Evolutionary conservation across 139 green algal species (phyloP), one percentile per base, ranked within the genome.

Genomic region (Edaphochlamys debaryana): DNA sequence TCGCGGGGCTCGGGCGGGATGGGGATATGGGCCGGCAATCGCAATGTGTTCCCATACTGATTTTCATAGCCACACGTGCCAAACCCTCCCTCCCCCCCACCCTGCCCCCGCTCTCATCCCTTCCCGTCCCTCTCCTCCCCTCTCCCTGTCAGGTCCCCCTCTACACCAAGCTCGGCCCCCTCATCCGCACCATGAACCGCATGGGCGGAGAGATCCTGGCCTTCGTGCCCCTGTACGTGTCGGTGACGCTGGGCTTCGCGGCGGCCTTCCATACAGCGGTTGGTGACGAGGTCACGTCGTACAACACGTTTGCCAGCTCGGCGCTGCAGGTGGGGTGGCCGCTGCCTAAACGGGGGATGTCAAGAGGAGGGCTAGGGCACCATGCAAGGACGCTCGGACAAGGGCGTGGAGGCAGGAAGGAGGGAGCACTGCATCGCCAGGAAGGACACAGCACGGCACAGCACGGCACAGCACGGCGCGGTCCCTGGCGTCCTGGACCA

Each of bases 161-260:
- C 40, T 78, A 77, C 67, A 50, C 48, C 48, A 64, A 62, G 36
- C 64, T 84, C 37, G 79, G 79, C 4, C 79, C 79, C n/a, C 67
- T 77, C 19, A 69, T 84, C 38, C 70, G 48, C 67, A 84, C 79
- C 25, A 56, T 84, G 63, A 72, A 38, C 19, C 79, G 79, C 45
- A 84, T 84, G 79, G 50, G 30, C 2, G n/a, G 58, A 25, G 79
- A 84, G 79, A 48, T 84, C 38, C 34, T 84, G 48, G 79, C 79
- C n/a, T 84, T 84, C 79, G 45, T 84, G 42, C 66, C 70, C 45
- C 79, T 72, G 41, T 52, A 56, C 70, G 79, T 83, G 20, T 54
- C 38, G 23, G 77, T 63, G 7, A 63, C 45, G 32, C n/a, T 71
- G 77, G 69, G 69, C 48, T 78, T 78, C 45, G 69, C 48, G 13